Conservation (phyloP, 495 filamentous ascomycete genomes). For the Paragyromitra xinjiangensis region DNA sequence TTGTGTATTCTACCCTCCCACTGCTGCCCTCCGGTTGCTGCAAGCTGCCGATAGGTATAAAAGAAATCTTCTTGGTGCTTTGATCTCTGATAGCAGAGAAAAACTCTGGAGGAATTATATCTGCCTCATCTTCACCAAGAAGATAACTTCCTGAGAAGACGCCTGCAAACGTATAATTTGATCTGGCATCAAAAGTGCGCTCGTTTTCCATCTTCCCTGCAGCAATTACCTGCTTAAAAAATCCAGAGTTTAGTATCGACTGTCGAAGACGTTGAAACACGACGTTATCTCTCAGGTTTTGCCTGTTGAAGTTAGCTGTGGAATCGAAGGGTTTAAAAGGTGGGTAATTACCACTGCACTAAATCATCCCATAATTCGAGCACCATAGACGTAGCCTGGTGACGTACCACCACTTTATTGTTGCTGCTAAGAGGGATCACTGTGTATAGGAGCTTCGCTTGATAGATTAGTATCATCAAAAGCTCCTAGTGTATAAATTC, state of each 20-base stretch:
- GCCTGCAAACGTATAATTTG: slow-evolving; percentile 44
- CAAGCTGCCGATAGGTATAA: slow-evolving; percentile 32
- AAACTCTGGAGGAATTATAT: slow-evolving; percentile 41
- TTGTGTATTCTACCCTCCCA: slow-evolving; percentile 14
- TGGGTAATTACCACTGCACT: slow-evolving; percentile 34
- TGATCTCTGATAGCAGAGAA: slow-evolving; percentile 23
- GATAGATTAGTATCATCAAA: slow-evolving; percentile 13
- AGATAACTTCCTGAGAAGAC: slow-evolving; percentile 56
- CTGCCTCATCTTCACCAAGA: slow-evolving; percentile 44
- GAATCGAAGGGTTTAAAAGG: neutral
- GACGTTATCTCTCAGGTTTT: slow-evolving; percentile 38
- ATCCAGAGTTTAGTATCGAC: slow-evolving; percentile 51
- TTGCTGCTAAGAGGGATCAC: slow-evolving; percentile 50
- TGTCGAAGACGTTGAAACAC: slow-evolving; percentile 45
- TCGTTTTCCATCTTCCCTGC: slow-evolving; percentile 32
- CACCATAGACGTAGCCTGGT: slow-evolving; percentile 54
- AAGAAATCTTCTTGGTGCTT: neutral
- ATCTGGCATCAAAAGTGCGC: slow-evolving; percentile 50
- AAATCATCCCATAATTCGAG: slow-evolving; percentile 55
- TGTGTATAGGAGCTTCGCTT: slow-evolving; percentile 45
- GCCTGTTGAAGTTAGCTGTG: slow-evolving; percentile 31
- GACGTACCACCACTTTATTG: slow-evolving; percentile 54
- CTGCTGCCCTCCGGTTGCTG: neutral
- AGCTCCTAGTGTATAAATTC: neutral
- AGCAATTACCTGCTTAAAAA: slow-evolving; percentile 46